Evolutionary conservation across 139 green algal genomes (phyloP), one percentile per base, ranked within the genome.

Genomic region (Penium margaritaceum): DNA sequence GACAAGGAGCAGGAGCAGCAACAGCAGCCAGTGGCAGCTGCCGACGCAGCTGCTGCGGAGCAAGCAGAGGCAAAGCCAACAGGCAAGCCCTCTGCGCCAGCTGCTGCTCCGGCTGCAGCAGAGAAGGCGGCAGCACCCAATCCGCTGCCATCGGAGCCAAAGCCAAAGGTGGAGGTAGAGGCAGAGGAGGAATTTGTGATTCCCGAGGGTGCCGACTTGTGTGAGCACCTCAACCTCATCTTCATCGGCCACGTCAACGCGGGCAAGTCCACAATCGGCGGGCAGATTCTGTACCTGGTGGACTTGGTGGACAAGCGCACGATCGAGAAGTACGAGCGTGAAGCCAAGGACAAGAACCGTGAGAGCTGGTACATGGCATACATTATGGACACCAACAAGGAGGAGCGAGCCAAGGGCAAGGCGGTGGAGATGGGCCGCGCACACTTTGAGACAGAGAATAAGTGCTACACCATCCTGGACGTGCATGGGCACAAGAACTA

Each of bases 191-290:
- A 63, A 27, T 47, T 21, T 38, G 41, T 36, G 63, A 47, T 37
- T 19, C 44, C 61, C 0, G 70, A 78, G 51, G 60, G 36, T 51
- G 74, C 78, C 51, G 46, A 85, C 24, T 78, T 79, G 64, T 85
- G 90, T 39, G 90, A 97, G 47, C 95, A 99, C 81, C 68, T 97
- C 9, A 99, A 99, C 85, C 81, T 99, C 9, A 92, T 98, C 14
- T 99, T 99, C 88, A 99, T 99, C 60, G 95, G 95, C 9, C 95
- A 99, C 80, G 95, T 99, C 62, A 94, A 99, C 71, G 95, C 95
- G 7, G 95, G 95, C 57, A 99, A 99, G 82, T 95, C 87, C 12
- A 99, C 95, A 2, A 91, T 96, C 6, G 94, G 91, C 14, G 94
- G 94, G 0, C 93, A 97, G 68, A 99, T 99, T 67, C 85, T 99